These are phyloP conservation scores for Pythium insidiosum DNA, from an alignment of 352 stramenopile species.

Conservation along the genomic window DNA sequence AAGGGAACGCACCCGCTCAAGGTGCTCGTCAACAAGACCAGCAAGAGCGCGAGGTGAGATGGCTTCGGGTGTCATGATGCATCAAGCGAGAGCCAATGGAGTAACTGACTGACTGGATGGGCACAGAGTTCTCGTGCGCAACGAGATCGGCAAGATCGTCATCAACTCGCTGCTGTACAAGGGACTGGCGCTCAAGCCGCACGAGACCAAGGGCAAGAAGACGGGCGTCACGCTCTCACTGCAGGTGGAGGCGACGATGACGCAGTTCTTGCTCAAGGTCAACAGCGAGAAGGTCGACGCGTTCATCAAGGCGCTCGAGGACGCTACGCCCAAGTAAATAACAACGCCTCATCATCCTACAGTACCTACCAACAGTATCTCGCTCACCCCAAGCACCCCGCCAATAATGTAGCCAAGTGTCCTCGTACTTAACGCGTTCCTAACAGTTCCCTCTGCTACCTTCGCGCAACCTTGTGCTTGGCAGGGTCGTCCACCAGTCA, in stretches of 20 bases:
- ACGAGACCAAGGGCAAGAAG: constrained; percentile 78
- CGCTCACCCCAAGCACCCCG: too few species aligned
- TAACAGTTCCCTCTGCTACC: not conserved
- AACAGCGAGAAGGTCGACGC: constrained; percentile 55
- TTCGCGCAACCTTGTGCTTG: constrained; percentile 9
- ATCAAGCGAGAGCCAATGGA: too few species aligned
- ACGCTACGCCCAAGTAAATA: constrained; percentile 16
- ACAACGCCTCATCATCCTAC: too few species aligned
- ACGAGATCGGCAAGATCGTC: constrained; percentile 85
- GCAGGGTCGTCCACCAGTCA: constrained; percentile 20
- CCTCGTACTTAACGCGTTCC: too few species aligned
- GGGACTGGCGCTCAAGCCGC: constrained; percentile 46
- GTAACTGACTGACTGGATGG: not conserved
- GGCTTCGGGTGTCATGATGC: too few species aligned
- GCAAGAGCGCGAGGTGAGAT: constrained; percentile 51
- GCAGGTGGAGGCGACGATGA: constrained; percentile 45
- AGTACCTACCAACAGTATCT: too few species aligned
- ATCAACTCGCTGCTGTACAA: constrained; percentile 80
- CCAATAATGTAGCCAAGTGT: too few species aligned
- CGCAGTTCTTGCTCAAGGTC: constrained; percentile 73
- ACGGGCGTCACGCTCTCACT: constrained; percentile 54
- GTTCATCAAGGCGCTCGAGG: constrained; percentile 47
- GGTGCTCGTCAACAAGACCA: constrained; percentile 67
- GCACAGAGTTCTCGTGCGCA: constrained; percentile 63
- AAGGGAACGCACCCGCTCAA: constrained; percentile 78